A percentile compares a stretch with the other conserved stretches of the same genome.
These are phyloP conservation scores for Cucurbita ficifolia DNA, from an alignment of 306 rosid species.

Conservation along the genomic window DNA sequence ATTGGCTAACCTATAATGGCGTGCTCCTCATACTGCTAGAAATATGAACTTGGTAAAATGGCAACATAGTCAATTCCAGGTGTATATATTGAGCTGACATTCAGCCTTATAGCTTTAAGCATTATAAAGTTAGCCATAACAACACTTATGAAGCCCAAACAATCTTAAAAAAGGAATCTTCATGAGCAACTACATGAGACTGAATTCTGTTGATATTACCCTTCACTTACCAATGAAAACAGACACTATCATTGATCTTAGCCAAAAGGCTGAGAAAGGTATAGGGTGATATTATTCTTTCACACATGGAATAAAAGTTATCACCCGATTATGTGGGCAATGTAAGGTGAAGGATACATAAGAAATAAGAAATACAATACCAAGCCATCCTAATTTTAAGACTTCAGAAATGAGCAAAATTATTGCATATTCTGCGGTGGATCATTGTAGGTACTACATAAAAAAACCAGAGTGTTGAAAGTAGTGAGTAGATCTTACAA, in stretches of 20 bases:
- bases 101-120: neutral
- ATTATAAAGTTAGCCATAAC: neutral
- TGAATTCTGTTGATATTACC: neutral
- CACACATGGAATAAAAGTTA: neutral
- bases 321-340: neutral
- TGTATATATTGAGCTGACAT: neutral
- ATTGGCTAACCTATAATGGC: neutral
- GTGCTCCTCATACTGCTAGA: neutral
- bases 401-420: neutral
- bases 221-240: neutral
- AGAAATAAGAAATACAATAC: neutral
- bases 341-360: neutral
- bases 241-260: neutral
- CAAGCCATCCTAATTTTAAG: neutral
- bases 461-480: constrained; percentile 7
- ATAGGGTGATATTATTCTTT: neutral
- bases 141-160: neutral
- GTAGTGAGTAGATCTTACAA: constrained; percentile 1
- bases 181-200: neutral
- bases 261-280: neutral
- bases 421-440: neutral
- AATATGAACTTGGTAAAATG: neutral
- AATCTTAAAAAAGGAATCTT: constrained; percentile 1
- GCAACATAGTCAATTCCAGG: neutral
- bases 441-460: neutral